Conservation (phyloP, 495 filamentous ascomycete genomes). For the Annulohypoxylon nitens region DNA sequence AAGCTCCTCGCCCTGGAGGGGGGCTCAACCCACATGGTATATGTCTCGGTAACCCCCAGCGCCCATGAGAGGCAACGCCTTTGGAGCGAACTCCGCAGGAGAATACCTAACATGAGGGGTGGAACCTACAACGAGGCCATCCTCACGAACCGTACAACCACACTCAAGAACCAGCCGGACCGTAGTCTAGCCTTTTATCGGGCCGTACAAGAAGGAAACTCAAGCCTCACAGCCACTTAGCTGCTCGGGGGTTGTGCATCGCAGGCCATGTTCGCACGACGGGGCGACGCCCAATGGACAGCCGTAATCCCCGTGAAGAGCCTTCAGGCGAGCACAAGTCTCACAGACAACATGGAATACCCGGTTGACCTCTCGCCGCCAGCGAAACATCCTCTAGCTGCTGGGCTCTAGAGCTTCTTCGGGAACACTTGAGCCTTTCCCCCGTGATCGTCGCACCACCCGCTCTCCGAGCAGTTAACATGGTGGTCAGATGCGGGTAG, state of each 20-base stretch:
- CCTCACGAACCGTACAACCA: background rate
- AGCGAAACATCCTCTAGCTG: background rate
- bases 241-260: background rate
- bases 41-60: background rate
- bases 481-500: background rate
- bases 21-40: slow-evolving; percentile 1
- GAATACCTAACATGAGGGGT: no score
- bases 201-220: background rate
- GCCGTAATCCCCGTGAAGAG: background rate
- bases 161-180: background rate
- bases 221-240: no score
- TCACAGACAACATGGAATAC: background rate
- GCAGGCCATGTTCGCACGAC: background rate
- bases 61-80: background rate
- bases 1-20: slow-evolving; percentile 6
- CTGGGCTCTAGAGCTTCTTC: background rate
- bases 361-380: slow-evolving; percentile 3
- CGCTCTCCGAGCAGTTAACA: no score
- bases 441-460: no score
- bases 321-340: background rate
- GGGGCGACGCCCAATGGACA: background rate
- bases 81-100: no score
- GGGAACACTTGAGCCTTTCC: background rate
- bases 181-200: background rate
- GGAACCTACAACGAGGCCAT: background rate